Base-by-base conservation (phyloP, 805 yeast genomes). In the Candida maesae region DNA sequence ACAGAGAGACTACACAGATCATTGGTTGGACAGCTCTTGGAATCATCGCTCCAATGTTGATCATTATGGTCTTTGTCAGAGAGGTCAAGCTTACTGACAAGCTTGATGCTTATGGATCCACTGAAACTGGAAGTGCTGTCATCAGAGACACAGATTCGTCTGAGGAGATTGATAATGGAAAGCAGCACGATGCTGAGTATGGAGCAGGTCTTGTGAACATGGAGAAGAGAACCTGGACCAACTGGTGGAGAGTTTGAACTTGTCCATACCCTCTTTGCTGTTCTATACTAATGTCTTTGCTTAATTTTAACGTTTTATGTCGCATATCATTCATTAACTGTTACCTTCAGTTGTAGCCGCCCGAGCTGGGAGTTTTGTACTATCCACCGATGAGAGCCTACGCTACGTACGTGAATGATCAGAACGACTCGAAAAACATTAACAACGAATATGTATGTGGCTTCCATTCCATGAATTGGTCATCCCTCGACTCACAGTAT, bases 21-120 rank as follows among this genome's bases (percentile, higher is more conserved):
- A 55, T 61, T 35, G 64, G 64, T 15, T 61, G 52, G 52, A 41
- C 49, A 14, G 58, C 55, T 23, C 37, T 60, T 20, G 66, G 62
- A 15, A 38, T 60, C 6, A 41, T 55, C 11, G 53, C 47, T 7
- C 63, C 62, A 23, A 50, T 51, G 56, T 34, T 61, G 28, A 37
- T 56, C 21, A 39, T 59, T 23, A 55, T 59, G 63, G 53, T 50
- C 47, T 60, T 59, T 28, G 40, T 60, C 15, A 43, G 45, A 30
- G 58, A 60, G 33, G 51, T 59, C 21, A 24, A 51, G 42, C 45
- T 60, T 19, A 51, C 56, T 14, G 51, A 53, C 12, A 49, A 53
- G 20, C 38, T 40, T 20, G 62, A 58, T 24, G 44, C 38, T 12
- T 48, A 50, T 21, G 51, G 51, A 14, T 41, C 48, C 36, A 49